These are phyloP conservation scores for Omphalotus olearius DNA, from an alignment of 1,284 basidiomycete genomes.

Conservation along the genomic window DNA sequence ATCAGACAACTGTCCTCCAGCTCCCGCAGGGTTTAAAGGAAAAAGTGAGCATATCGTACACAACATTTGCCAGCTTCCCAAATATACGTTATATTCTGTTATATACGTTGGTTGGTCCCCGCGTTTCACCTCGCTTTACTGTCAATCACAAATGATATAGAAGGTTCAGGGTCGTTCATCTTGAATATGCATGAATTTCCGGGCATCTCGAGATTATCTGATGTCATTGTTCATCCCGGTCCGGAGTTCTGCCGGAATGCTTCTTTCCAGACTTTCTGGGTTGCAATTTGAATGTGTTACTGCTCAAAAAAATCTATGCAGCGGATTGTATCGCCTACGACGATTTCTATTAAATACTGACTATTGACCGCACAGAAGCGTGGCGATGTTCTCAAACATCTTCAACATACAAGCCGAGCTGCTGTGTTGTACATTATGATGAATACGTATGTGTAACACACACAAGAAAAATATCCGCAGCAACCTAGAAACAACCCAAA, in stretches of 20 bases:
- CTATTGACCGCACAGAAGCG: neutral
- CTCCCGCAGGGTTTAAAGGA: neutral
- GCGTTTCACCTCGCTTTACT: neutral
- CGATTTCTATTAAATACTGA: neutral
- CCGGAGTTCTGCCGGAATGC: too few relatives aligned
- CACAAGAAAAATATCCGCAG: conserved; percentile 1
- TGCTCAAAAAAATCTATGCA: too few relatives aligned
- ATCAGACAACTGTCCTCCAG: too few relatives aligned
- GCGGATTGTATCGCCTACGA: too few relatives aligned
- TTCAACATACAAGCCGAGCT: neutral
- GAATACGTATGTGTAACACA: conserved; percentile 1
- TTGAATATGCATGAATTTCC: too few relatives aligned
- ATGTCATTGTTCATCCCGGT: too few relatives aligned
- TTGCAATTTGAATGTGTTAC: too few relatives aligned
- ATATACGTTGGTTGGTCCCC: conserved; percentile 7
- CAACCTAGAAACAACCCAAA: neutral
- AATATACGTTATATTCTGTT: neutral
- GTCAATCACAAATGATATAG: neutral
- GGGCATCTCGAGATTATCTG: too few relatives aligned
- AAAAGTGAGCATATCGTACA: neutral
- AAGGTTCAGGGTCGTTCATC: too few relatives aligned
- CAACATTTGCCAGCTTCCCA: neutral
- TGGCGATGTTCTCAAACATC: neutral
- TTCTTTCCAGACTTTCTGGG: too few relatives aligned
- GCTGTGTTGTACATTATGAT: neutral